Evolutionary conservation across 2,329 filamentous ascomycete genomes (phyloP).

Genomic region (Epichloe scottii): DNA sequence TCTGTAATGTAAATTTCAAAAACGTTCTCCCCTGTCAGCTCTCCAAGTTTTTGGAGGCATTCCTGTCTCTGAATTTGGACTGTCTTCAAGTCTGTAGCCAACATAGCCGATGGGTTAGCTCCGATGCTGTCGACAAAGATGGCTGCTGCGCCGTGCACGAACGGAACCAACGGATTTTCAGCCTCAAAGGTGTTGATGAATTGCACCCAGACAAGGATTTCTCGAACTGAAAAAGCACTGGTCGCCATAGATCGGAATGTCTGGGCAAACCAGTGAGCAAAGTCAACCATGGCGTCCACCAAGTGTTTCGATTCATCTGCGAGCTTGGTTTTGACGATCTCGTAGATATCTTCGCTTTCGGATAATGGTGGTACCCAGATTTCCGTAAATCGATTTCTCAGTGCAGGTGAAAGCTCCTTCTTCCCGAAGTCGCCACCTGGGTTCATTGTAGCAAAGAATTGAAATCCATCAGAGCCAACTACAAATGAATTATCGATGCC

Average conservation of each 20-base stretch:
- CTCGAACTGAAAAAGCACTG: conserved; percentile 77
- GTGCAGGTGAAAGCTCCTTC: conserved; percentile 85
- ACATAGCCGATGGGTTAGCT: conserved; percentile 81
- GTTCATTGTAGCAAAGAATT: conserved; percentile 98
- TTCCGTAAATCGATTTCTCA: conserved; percentile 94
- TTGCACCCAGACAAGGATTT: conserved; percentile 84
- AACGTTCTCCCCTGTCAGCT: conserved; percentile 53
- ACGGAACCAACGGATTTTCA: conserved; percentile 30
- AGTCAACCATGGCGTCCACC: conserved; percentile 63
- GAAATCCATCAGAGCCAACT: conserved; percentile 64
- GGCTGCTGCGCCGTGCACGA: conserved; percentile 81
- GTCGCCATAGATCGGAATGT: conserved; percentile 65
- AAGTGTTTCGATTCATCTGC: conserved; percentile 38
- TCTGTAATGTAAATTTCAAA: conserved; percentile 50
- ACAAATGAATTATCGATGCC: conserved; percentile 74
- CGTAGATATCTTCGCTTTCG: conserved; percentile 70
- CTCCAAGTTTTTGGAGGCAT: conserved; percentile 61
- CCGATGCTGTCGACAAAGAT: conserved; percentile 94
- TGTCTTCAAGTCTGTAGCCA: conserved; percentile 57
- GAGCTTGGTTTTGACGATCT: conserved; percentile 75
- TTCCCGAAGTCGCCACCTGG: conserved; percentile 98
- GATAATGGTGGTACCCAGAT: conserved; percentile 93
- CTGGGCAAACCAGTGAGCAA: conserved; percentile 85
- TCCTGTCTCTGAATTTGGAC: conserved; percentile 57
- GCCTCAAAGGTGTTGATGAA: conserved; percentile 64